A percentile compares a stretch with the other conserved stretches of the same genome.
phyloP scores from a whole-genome alignment of 805 yeast genomes.

The Phaffomyces antillensis region DNA sequence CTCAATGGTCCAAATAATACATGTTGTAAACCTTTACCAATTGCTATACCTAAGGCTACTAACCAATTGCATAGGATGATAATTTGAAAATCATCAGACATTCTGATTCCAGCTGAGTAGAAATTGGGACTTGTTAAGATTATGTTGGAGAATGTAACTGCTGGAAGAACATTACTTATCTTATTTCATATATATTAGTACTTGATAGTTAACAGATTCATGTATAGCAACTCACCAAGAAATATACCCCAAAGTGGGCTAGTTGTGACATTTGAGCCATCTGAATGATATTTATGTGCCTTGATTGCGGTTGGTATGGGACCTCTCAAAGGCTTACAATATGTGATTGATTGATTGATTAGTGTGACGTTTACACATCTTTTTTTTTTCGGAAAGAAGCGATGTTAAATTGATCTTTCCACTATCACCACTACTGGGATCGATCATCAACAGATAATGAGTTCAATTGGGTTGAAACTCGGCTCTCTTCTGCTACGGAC shows the following conservation, averaged over 20 bases:
- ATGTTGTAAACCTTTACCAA: conserved; percentile 44
- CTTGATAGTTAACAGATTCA: neutral
- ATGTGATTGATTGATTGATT: no score
- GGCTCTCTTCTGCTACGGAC: conserved; percentile 67
- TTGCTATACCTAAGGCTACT: conserved; percentile 27
- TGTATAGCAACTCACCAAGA: conserved; percentile 7
- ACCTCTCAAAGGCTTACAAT: neutral
- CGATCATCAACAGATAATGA: conserved; percentile 36
- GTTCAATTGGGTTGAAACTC: conserved; percentile 69
- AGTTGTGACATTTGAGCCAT: conserved; percentile 11
- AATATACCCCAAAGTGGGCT: conserved; percentile 14
- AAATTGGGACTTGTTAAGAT: conserved; percentile 37
- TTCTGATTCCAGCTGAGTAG: conserved; percentile 37
- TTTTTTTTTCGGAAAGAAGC: no score
- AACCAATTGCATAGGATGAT: conserved; percentile 38
- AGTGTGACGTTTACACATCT: no score
- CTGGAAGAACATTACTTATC: conserved; percentile 31
- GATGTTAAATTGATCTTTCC: no score
- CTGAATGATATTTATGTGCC: neutral
- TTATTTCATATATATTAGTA: conserved; percentile 6
- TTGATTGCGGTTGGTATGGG: neutral
- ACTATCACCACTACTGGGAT: no score
- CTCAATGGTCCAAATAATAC: conserved; percentile 70
- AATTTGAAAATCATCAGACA: conserved; percentile 43
- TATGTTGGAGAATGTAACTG: conserved; percentile 29